Conservation (phyloP, 2,329 filamentous ascomycete species). For the Arthrobotrys pseudoclavata region DNA sequence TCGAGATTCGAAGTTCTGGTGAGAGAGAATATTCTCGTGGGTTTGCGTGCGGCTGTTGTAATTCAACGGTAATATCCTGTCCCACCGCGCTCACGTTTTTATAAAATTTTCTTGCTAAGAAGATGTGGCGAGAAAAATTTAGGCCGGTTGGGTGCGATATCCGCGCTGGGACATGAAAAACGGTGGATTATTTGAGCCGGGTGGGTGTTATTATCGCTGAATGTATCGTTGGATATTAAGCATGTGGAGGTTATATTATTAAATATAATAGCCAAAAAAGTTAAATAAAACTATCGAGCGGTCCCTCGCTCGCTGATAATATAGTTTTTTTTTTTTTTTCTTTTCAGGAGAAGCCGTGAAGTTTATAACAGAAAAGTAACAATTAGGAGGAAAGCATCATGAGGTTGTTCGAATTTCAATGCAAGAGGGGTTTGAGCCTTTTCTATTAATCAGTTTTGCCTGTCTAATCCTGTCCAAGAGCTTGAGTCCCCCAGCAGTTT, state of each 20-base stretch:
- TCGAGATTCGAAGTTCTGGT: neutral
- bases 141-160: constrained; percentile 44
- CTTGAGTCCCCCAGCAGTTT: constrained; percentile 21
- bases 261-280: constrained; percentile 9
- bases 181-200: constrained; percentile 45
- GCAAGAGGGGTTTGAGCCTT: constrained; percentile 56
- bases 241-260: constrained; percentile 47
- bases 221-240: constrained; percentile 46
- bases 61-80: constrained; percentile 57
- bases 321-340: constrained; percentile 25
- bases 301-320: neutral
- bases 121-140: constrained; percentile 37
- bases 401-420: constrained; percentile 27
- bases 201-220: constrained; percentile 30
- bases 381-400: constrained; percentile 21
- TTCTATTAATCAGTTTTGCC: constrained; percentile 54
- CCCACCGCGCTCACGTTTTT: constrained; percentile 48
- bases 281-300: constrained; percentile 16
- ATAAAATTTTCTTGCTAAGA: constrained; percentile 25
- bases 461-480: constrained; percentile 44
- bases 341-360: constrained; percentile 34
- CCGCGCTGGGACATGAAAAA: constrained; percentile 48
- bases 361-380: constrained; percentile 18
- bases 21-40: constrained; percentile 57
- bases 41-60: constrained; percentile 53